These are phyloP conservation scores for Komagataella mondaviorum DNA, from an alignment of 805 yeast species.

Conservation along the genomic window DNA sequence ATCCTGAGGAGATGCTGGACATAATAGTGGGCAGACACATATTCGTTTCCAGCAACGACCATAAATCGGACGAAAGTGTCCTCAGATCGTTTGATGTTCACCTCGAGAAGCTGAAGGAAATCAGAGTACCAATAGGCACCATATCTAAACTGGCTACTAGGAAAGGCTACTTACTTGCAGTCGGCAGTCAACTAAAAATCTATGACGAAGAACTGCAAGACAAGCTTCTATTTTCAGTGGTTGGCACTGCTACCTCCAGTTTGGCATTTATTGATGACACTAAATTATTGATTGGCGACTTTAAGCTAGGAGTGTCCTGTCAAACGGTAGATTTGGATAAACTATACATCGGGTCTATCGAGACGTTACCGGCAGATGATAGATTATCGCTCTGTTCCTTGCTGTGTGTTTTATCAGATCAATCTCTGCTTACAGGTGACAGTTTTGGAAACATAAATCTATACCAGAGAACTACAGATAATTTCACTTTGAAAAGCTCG, in stretches of 20 bases:
- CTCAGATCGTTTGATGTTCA: not conserved
- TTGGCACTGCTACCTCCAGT: not conserved
- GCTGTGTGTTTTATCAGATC: not conserved
- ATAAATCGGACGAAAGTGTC: not conserved
- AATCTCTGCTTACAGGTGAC: not conserved
- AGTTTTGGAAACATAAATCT: not conserved
- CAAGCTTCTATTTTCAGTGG: not conserved
- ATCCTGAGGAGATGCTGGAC: not conserved
- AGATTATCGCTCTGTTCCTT: not conserved
- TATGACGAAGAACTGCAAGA: not conserved
- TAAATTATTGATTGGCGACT: not conserved
- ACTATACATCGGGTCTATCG: not conserved
- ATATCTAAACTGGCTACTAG: not conserved
- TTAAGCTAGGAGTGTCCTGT: not conserved
- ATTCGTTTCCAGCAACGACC: not conserved
- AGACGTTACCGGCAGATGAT: not conserved
- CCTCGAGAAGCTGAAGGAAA: not conserved
- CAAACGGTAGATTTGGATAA: not conserved
- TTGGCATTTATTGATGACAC: not conserved
- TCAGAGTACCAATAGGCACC: not conserved
- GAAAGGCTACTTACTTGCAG: not conserved
- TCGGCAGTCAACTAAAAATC: not conserved
- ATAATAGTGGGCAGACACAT: not conserved
- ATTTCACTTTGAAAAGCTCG: not conserved
- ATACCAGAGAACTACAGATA: not conserved